Evolutionary conservation across 495 filamentous ascomycete genomes (phyloP).

Genomic region (Neurospora cerealis): DNA sequence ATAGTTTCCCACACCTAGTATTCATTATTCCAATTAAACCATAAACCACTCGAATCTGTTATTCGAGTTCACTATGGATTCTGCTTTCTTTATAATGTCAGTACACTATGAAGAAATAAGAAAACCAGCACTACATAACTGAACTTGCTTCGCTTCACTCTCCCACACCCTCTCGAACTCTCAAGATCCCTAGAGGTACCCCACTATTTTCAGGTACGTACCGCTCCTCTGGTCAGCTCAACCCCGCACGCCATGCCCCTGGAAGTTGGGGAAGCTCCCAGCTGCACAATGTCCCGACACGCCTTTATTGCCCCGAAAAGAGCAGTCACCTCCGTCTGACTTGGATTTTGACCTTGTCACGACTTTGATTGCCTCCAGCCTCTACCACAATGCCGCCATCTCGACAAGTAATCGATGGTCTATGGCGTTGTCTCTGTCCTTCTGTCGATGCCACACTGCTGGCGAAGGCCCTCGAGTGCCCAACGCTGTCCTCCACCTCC

Average conservation of each 20-base stretch:
- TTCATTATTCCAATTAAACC: neutral
- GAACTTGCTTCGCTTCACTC: neutral
- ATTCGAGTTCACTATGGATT: neutral
- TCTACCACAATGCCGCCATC: slow-evolving; percentile 19
- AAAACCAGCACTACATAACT: neutral
- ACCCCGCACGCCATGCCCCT: neutral
- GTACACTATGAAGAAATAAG: neutral
- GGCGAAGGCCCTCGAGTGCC: slow-evolving; percentile 9
- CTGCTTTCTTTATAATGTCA: neutral
- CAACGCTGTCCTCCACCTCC: neutral
- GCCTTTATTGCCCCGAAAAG: neutral
- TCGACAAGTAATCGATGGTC: slow-evolving; percentile 45
- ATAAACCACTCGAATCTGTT: neutral
- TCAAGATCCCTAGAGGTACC: neutral
- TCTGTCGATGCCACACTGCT: slow-evolving; percentile 35
- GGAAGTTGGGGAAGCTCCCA: neutral
- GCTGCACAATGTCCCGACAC: neutral
- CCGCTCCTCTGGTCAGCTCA: neutral
- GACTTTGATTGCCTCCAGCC: neutral
- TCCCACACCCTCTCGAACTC: neutral
- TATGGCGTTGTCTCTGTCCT: slow-evolving; percentile 61
- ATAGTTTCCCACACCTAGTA: neutral
- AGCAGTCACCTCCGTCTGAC: neutral
- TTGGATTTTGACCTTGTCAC: neutral
- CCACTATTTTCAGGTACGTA: neutral